These are phyloP conservation scores for Petunia hybrid DNA, from an alignment of 305 asterid species.

Conservation along the genomic window DNA sequence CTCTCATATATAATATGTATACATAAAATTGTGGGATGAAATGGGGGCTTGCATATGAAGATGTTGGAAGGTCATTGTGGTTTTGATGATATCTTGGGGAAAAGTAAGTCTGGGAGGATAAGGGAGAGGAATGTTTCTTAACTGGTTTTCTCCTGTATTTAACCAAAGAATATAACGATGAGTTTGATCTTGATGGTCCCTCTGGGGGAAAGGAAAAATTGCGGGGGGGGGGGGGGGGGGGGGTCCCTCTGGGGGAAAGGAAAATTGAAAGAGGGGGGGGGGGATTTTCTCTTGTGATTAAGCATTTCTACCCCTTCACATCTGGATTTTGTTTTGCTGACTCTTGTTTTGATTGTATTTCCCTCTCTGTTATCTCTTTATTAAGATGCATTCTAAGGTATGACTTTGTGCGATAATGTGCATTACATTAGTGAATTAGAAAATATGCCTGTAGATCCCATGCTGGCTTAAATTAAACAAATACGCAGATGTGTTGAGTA, in stretches of 20 bases:
- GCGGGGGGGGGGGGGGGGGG: neutral
- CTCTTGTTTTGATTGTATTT: neutral
- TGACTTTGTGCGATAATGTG: constrained; percentile 7
- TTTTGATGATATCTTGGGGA: constrained; percentile 2
- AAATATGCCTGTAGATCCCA: constrained; percentile 1
- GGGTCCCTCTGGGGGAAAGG: no score
- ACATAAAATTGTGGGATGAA: neutral
- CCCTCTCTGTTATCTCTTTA: constrained; percentile 11
- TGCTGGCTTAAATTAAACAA: constrained; percentile 1
- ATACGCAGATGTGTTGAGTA: no score
- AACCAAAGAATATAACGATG: neutral
- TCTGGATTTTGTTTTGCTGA: constrained; percentile 19
- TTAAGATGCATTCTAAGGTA: neutral
- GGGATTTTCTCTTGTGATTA: neutral
- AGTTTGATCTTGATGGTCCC: constrained; percentile 1
- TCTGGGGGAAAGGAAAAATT: constrained; percentile 25
- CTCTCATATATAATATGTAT: no score
- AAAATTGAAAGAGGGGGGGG: constrained; percentile 1
- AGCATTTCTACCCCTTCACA: neutral
- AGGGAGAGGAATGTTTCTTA: neutral
- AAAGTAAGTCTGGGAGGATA: neutral
- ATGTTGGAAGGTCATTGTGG: constrained; percentile 17
- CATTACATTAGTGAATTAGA: constrained; percentile 5
- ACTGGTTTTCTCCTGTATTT: constrained; percentile 8
- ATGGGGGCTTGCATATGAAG: neutral